A percentile compares a stretch with the other conserved stretches of the same genome.
Evolutionary conservation across 129 eudicot genomes (phyloP).

Genomic region (Escallonia rubra): DNA sequence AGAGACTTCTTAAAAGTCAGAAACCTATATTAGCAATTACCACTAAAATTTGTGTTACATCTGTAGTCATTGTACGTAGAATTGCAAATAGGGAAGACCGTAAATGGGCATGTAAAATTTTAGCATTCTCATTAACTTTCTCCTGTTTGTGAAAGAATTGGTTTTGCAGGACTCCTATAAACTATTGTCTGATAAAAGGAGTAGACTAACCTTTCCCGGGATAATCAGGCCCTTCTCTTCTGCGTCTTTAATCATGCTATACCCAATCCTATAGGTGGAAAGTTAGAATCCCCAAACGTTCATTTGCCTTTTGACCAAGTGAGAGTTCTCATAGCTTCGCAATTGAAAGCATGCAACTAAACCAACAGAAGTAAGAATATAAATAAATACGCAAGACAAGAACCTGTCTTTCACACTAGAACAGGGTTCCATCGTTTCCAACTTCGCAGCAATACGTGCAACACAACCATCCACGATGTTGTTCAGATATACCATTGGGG

Average conservation of each 20-base stretch:
- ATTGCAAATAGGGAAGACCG: no score
- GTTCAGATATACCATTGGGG: constrained; percentile 73
- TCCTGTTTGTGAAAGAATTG: not conserved
- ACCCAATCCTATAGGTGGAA: constrained; percentile 38
- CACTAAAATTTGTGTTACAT: no score
- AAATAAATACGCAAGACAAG: not conserved
- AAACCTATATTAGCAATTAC: no score
- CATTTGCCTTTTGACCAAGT: not conserved
- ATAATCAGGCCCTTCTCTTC: constrained; percentile 70
- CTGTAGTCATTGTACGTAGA: no score
- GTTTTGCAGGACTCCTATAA: not conserved
- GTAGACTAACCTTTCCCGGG: constrained; percentile 57
- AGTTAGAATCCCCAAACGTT: not conserved
- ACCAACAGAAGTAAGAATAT: not conserved
- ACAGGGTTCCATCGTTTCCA: constrained; percentile 70
- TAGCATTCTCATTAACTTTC: not conserved
- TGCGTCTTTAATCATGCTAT: constrained; percentile 69
- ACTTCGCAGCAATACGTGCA: constrained; percentile 58
- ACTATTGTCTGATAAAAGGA: not conserved
- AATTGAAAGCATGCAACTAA: not conserved
- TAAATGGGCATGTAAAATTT: not conserved
- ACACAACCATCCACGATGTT: constrained; percentile 61
- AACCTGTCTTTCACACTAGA: constrained; percentile 73
- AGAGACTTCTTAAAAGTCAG: no score
- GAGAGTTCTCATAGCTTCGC: not conserved